A percentile compares a stretch with the other conserved stretches of the same genome.
phyloP scores from a whole-genome alignment of 2,329 filamentous ascomycete genomes.

The Arachnomyces sp. region DNA sequence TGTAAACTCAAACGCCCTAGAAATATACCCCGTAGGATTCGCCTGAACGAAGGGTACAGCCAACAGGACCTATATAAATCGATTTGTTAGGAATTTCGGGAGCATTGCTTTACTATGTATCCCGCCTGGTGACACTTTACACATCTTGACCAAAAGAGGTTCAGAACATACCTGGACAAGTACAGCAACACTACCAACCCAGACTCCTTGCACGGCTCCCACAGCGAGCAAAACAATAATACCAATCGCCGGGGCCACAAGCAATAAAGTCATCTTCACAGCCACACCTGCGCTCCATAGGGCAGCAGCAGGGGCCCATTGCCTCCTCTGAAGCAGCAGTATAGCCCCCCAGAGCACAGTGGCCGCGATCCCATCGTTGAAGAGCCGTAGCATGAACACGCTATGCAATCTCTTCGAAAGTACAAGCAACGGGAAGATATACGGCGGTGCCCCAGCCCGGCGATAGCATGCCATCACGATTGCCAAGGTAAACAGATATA shows the following conservation, averaged over 20 bases:
- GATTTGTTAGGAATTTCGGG: slow-evolving; percentile 10
- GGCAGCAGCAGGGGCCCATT: slow-evolving; percentile 66
- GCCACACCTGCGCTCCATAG: slow-evolving; percentile 73
- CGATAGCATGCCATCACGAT: slow-evolving; percentile 75
- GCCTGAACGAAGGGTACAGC: slow-evolving; percentile 59
- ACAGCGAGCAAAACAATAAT: slow-evolving; percentile 66
- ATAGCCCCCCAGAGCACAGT: slow-evolving; percentile 79
- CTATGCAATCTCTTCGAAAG: slow-evolving; percentile 90
- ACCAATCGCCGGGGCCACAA: slow-evolving; percentile 74
- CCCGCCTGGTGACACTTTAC: no score
- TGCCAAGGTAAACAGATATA: slow-evolving; percentile 70
- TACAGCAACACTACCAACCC: slow-evolving; percentile 62
- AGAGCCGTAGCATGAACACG: slow-evolving; percentile 83
- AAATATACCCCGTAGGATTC: slow-evolving; percentile 65
- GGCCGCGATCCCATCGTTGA: slow-evolving; percentile 90
- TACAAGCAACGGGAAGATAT: slow-evolving; percentile 76
- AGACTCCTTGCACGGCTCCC: slow-evolving; percentile 59
- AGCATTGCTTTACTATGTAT: neutral
- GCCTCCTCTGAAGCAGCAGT: slow-evolving; percentile 63
- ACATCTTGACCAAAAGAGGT: no score
- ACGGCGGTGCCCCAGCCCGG: slow-evolving; percentile 56
- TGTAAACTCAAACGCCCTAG: slow-evolving; percentile 81
- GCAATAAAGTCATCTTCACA: slow-evolving; percentile 89
- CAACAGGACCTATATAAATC: slow-evolving; percentile 39
- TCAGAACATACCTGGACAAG: slow-evolving; percentile 62